Conservation (phyloP, 176 grass and related monocot species). For the Elaeis guineensis region DNA sequence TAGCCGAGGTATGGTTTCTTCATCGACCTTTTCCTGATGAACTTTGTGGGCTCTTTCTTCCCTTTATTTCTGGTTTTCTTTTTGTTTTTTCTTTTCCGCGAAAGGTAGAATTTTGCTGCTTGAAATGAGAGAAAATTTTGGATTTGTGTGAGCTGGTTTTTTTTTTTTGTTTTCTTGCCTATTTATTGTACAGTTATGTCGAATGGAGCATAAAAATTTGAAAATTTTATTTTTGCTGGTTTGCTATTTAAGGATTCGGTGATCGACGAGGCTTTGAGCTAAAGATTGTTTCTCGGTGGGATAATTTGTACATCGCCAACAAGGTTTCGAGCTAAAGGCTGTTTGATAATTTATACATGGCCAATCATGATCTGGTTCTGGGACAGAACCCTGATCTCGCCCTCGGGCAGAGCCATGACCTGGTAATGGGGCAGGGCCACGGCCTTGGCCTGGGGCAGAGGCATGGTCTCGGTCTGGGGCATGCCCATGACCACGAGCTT, state of each 20-base stretch:
- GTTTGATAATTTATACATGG: conserved; percentile 35
- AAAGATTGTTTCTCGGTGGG: not conserved
- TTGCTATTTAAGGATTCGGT: no score
- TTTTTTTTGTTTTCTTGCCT: no score
- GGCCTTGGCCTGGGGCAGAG: conserved; percentile 34
- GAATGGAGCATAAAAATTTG: no score
- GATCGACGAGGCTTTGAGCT: no score
- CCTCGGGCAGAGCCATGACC: conserved; percentile 67
- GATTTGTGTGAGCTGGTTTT: not conserved
- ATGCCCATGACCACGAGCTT: conserved; percentile 42
- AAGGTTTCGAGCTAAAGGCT: not conserved
- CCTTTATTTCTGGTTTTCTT: no score
- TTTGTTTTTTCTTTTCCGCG: no score
- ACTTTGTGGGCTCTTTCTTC: no score
- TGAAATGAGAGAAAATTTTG: not conserved
- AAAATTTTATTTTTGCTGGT: no score
- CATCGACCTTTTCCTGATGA: not conserved
- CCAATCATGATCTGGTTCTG: conserved; percentile 78
- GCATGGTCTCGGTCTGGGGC: conserved; percentile 47
- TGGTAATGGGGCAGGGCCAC: conserved; percentile 38
- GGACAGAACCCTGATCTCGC: conserved; percentile 72
- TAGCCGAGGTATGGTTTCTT: not conserved
- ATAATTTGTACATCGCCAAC: conserved; percentile 49
- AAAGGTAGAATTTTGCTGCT: not conserved
- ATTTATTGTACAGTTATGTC: no score